Base-by-base conservation (phyloP, 805 yeast species). In the Candida nonsorbophila region DNA sequence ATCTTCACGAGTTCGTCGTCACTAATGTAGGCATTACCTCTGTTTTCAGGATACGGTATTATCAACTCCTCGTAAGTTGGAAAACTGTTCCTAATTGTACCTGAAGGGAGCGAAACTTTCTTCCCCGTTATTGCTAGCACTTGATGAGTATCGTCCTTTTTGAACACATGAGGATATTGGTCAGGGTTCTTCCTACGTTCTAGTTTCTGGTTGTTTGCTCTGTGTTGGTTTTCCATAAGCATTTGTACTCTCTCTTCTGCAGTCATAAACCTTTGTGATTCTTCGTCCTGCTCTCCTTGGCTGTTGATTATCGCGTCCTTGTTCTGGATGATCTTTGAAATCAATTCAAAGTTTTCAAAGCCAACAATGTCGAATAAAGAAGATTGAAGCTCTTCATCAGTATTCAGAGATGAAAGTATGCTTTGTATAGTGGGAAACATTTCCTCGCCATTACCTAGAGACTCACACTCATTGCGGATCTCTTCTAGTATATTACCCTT, bases 91-190 rank as follows among this genome's bases (percentile, higher is more conserved):
- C 90, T 64, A 1, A 79, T 76, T 0, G 96, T 79, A 0, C 97
- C 97, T 3, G 62, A 57, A 0, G 98, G 98, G 8, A 92, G 63
- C 1, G 80, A 63, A 44, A 77, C 84, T 46, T 80, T 82, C 36
- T 81, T 82, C 1, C 97, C 97, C 5, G 85, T 74, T 25, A 85
- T 72, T 0, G 88, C 77, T 10, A 58, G 26, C n/a, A 85, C 51
- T 18, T 79, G 77, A 5, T 83, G 79, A 0, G 79, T 76, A 24
- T 77, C 85, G 28, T 72, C 74, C 24, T 79, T 63, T 38, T 83
- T 75, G 53, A 69, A 92, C 2, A 92, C 97, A 56, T 94, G 95
- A 0, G 97, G 96, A 45, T 86, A 90, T 30, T 70, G 61, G 12
- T 69, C 69, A 21, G 60, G 64, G 4, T 62, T 50, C 9, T 53